These are phyloP conservation scores for Mrakia frigida DNA, from an alignment of 768 basidiomycete species.

Conservation along the genomic window DNA sequence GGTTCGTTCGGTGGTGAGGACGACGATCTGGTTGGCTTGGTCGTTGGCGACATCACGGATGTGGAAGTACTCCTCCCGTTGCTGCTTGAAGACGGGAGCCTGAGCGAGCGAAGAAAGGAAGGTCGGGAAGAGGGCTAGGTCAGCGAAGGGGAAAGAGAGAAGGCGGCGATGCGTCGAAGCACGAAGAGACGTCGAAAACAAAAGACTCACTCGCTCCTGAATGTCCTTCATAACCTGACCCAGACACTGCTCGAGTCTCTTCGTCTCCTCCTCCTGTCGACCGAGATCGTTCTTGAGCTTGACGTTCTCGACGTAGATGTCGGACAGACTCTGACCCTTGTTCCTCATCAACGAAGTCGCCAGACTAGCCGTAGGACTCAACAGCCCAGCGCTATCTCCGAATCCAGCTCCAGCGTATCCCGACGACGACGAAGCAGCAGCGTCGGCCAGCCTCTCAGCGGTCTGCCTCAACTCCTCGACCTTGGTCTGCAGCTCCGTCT, in stretches of 20 bases:
- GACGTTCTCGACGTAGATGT: constrained; percentile 87
- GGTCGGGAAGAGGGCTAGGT: neutral
- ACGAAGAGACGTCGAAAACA: neutral
- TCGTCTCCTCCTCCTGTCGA: constrained; percentile 72
- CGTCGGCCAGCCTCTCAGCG: constrained; percentile 35
- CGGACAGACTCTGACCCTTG: constrained; percentile 76
- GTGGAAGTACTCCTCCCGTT: constrained; percentile 81
- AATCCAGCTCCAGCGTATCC: constrained; percentile 49
- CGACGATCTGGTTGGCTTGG: constrained; percentile 71
- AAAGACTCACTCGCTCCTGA: constrained; percentile 68
- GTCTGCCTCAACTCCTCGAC: constrained; percentile 37
- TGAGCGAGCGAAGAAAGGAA: constrained; percentile 40
- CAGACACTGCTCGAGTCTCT: constrained; percentile 75
- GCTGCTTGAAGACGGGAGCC: constrained; percentile 87
- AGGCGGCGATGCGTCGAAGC: neutral
- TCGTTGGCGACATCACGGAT: constrained; percentile 72
- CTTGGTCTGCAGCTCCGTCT: constrained; percentile 47
- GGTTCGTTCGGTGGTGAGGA: constrained; percentile 62
- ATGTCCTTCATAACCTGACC: constrained; percentile 78
- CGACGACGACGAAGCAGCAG: constrained; percentile 18
- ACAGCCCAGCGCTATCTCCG: constrained; percentile 54
- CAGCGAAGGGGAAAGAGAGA: constrained; percentile 20
- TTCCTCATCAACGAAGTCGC: constrained; percentile 72
- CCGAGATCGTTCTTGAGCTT: constrained; percentile 75
- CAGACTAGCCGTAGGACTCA: constrained; percentile 72